Conservation (phyloP, 2,329 filamentous ascomycete species). For the Ophiosphaerella korrae region DNA sequence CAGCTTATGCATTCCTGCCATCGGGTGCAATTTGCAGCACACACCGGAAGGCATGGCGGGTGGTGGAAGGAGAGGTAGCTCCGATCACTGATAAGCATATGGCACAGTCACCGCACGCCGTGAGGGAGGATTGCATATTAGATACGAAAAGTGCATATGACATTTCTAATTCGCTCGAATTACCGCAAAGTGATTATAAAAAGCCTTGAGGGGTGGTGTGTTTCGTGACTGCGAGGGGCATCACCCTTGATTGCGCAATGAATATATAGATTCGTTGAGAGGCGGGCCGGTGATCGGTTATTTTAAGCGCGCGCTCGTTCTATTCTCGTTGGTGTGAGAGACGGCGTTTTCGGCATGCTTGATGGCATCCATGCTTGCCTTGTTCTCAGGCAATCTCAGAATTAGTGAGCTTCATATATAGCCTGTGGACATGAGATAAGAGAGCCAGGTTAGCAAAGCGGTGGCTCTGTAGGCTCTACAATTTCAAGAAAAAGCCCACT, state of each 20-base stretch:
- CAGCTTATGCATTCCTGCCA: slow-evolving; percentile 1
- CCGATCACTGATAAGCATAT: slow-evolving; percentile 12
- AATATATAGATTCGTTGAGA: slow-evolving; percentile 9
- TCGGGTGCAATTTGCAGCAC: neutral
- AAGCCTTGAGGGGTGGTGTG: slow-evolving; percentile 22
- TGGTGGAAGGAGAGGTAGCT: slow-evolving; percentile 1
- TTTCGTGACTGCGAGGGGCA: slow-evolving; percentile 11
- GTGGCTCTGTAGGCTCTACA: neutral
- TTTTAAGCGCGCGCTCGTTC: slow-evolving; percentile 7
- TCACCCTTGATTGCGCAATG: slow-evolving; percentile 17
- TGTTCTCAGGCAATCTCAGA: slow-evolving; percentile 20
- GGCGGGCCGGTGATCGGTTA: neutral
- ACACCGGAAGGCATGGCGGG: slow-evolving; percentile 7
- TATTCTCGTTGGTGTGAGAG: slow-evolving; percentile 27
- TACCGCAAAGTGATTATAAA: slow-evolving; percentile 18
- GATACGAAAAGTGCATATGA: slow-evolving; percentile 21
- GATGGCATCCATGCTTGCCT: slow-evolving; percentile 5
- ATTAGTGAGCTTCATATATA: neutral
- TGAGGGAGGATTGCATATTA: slow-evolving; percentile 8
- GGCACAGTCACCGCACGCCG: slow-evolving; percentile 1
- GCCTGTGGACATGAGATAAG: too few relatives aligned
- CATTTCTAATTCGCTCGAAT: slow-evolving; percentile 24
- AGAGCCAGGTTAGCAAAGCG: neutral
- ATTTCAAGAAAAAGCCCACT: too few relatives aligned
- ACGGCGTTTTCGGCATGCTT: slow-evolving; percentile 9